These are phyloP conservation scores for Curvularia sp. DNA, from an alignment of 2,329 filamentous ascomycete genomes.

Conservation along the genomic window DNA sequence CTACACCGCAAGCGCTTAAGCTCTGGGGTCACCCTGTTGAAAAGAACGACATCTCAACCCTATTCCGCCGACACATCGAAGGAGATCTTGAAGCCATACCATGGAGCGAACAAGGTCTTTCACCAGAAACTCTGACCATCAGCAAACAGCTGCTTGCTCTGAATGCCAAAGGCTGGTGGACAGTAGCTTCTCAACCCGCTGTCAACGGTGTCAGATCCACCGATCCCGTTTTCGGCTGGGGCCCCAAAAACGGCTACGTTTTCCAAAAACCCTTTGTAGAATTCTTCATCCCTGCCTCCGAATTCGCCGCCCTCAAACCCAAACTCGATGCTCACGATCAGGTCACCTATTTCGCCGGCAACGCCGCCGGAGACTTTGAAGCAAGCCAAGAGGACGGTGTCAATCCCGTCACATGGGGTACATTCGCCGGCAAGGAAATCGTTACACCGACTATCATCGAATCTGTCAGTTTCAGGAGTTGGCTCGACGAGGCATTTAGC, in stretches of 20 bases:
- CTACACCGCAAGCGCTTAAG: slow-evolving; percentile 78
- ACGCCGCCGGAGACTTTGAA: slow-evolving; percentile 77
- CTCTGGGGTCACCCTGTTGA: slow-evolving; percentile 84
- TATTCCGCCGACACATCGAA: slow-evolving; percentile 82
- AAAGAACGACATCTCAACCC: slow-evolving; percentile 72
- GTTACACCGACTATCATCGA: slow-evolving; percentile 96
- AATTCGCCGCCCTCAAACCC: slow-evolving; percentile 72
- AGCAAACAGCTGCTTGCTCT: slow-evolving; percentile 75
- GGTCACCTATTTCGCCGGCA: slow-evolving; percentile 88
- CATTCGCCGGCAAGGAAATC: slow-evolving; percentile 95
- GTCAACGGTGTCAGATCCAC: slow-evolving; percentile 83
- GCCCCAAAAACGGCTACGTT: slow-evolving; percentile 87
- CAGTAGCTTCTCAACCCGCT: slow-evolving; percentile 91
- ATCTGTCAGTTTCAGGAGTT: slow-evolving; percentile 89
- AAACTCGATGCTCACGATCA: slow-evolving; percentile 71
- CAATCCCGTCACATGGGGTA: slow-evolving; percentile 96
- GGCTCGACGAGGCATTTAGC: slow-evolving; percentile 93
- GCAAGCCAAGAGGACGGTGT: slow-evolving; percentile 72
- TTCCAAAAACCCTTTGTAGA: slow-evolving; percentile 99
- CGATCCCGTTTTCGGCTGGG: slow-evolving; percentile 89
- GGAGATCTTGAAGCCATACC: slow-evolving; percentile 83
- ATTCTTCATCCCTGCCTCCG: slow-evolving; percentile 80
- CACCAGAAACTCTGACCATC: slow-evolving; percentile 84
- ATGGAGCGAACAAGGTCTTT: slow-evolving; percentile 90
- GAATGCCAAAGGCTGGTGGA: slow-evolving; percentile 92